Conservation (phyloP, 208 protist species). For the Trypanosoma grayi region DNA sequence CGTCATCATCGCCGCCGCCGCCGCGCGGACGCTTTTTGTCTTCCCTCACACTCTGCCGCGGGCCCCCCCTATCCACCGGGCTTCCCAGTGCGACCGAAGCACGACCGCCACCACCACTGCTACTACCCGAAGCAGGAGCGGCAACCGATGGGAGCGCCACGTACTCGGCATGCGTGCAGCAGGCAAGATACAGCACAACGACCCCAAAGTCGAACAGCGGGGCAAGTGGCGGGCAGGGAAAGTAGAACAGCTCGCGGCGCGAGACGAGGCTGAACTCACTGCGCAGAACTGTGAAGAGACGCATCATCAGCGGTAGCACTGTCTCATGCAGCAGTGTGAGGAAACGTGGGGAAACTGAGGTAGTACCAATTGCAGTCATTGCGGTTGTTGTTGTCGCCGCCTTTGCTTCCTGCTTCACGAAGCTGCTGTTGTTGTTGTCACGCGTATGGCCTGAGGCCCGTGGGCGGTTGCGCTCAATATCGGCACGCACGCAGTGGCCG, state of each 20-base stretch:
- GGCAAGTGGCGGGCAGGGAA: slow-evolving; percentile 39
- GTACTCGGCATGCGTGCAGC: slow-evolving; percentile 40
- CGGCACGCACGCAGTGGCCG: slow-evolving; percentile 33
- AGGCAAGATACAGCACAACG: slow-evolving; percentile 55
- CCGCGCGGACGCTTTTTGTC: no score
- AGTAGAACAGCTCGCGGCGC: slow-evolving; percentile 64
- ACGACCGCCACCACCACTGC: not conserved
- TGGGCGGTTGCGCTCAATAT: slow-evolving; percentile 21
- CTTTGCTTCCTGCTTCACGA: no score
- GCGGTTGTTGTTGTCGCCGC: not conserved
- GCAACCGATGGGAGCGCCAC: slow-evolving; percentile 10
- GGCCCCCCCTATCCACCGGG: no score
- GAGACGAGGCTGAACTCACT: slow-evolving; percentile 68
- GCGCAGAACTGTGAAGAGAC: slow-evolving; percentile 43
- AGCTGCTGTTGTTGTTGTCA: no score
- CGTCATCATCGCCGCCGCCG: not conserved
- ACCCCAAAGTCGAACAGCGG: slow-evolving; percentile 64
- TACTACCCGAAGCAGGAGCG: not conserved
- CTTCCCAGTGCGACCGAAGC: no score
- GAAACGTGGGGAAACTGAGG: slow-evolving; percentile 16
- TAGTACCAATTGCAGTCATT: not conserved
- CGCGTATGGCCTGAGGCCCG: not conserved
- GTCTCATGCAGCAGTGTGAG: slow-evolving; percentile 60
- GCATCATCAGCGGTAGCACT: slow-evolving; percentile 40
- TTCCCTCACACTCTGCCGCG: no score